A percentile compares a stretch with the other conserved stretches of the same genome.
These are phyloP conservation scores for Pichia sp. DNA, from an alignment of 1,139 yeast genomes.

Conservation along the genomic window DNA sequence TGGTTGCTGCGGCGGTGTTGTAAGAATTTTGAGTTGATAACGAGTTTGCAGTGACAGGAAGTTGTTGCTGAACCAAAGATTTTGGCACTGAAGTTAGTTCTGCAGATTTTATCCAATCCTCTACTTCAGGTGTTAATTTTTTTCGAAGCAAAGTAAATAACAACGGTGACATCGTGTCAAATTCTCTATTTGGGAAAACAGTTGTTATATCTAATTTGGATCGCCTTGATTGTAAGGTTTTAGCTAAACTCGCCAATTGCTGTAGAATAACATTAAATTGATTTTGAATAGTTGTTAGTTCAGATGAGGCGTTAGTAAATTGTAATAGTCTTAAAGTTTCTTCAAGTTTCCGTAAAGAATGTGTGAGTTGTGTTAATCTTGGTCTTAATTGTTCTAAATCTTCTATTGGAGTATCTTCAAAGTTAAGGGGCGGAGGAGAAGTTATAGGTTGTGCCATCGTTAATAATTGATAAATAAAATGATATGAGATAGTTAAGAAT, in stretches of 20 bases:
- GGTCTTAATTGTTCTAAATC: constrained; percentile 50
- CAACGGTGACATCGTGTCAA: constrained; percentile 77
- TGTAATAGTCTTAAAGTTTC: constrained; percentile 29
- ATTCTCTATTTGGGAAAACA: constrained; percentile 74
- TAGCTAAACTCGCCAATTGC: constrained; percentile 69
- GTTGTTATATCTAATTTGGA: constrained; percentile 59
- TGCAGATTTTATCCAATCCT: constrained; percentile 72
- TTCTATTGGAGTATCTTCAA: constrained; percentile 8
- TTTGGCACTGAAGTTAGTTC: constrained; percentile 8
- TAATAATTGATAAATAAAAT: not conserved
- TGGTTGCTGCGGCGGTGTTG: constrained; percentile 2
- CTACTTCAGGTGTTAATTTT: constrained; percentile 85
- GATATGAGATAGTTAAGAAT: not conserved
- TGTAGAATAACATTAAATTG: constrained; percentile 80
- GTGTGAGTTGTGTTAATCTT: constrained; percentile 49
- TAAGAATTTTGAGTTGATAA: not conserved
- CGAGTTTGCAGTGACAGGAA: constrained; percentile 3
- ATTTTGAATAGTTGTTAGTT: constrained; percentile 49
- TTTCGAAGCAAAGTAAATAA: constrained; percentile 79
- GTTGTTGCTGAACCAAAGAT: not conserved
- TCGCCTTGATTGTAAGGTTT: constrained; percentile 56
- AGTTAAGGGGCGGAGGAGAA: not conserved
- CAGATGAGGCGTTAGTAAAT: not conserved
- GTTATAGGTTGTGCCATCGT: not conserved
- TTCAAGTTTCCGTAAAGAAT: constrained; percentile 40